Conservation (phyloP, 2,329 filamentous ascomycete species). For the Cytospora paraplurivora region DNA sequence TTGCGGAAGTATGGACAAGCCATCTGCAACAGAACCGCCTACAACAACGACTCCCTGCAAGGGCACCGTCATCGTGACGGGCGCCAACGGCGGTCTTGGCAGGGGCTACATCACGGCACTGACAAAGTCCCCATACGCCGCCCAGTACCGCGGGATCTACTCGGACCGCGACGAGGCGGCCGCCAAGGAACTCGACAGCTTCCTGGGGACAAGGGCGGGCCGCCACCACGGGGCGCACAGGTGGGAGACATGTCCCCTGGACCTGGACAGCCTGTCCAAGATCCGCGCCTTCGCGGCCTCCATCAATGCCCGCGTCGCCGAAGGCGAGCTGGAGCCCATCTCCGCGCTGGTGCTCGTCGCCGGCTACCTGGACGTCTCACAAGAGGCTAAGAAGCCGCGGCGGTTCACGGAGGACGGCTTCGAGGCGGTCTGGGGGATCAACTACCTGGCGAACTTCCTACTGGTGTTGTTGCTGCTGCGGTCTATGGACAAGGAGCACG, state of each 20-base stretch:
- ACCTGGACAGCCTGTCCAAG: slow-evolving; percentile 37
- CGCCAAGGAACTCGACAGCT: slow-evolving; percentile 36
- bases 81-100: slow-evolving; percentile 23
- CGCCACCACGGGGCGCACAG: slow-evolving; percentile 30
- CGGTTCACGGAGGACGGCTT: slow-evolving; percentile 22
- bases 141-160: slow-evolving; percentile 40
- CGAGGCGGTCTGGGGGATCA: slow-evolving; percentile 31
- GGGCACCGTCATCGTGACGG: slow-evolving; percentile 31
- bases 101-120: slow-evolving; percentile 18
- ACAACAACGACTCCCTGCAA: slow-evolving; percentile 5
- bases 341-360: slow-evolving; percentile 43
- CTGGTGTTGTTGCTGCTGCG: slow-evolving; percentile 32
- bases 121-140: slow-evolving; percentile 28
- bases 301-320: slow-evolving; percentile 37
- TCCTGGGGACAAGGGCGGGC: slow-evolving; percentile 29
- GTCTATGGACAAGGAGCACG: slow-evolving; percentile 32
- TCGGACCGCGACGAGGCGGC: slow-evolving; percentile 40
- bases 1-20: not conserved
- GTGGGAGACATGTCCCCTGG: slow-evolving; percentile 39
- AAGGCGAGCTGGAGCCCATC: slow-evolving; percentile 42
- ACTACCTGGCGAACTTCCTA: slow-evolving; percentile 35
- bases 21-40: not conserved
- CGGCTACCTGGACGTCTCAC: slow-evolving; percentile 33
- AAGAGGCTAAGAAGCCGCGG: slow-evolving; percentile 23
- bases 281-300: slow-evolving; percentile 35